phyloP scores from a whole-genome alignment of 2,329 filamentous ascomycete genomes.

The Fusarium camptoceras region DNA sequence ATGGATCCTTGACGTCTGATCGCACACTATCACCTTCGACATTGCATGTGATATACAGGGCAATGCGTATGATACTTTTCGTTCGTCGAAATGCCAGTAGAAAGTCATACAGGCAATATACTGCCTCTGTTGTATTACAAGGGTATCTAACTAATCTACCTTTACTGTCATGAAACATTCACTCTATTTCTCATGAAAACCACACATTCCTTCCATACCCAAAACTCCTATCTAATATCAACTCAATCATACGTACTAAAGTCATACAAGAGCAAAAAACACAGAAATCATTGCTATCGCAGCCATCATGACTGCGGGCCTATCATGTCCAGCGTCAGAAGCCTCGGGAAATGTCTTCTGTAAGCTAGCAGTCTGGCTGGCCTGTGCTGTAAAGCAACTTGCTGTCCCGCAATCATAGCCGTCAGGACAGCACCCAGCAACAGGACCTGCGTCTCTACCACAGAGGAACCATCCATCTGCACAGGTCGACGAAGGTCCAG shows the following conservation, averaged over 20 bases:
- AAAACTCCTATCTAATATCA: slow-evolving; percentile 12
- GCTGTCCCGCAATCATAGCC: slow-evolving; percentile 79
- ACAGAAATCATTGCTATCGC: slow-evolving; percentile 8
- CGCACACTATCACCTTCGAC: not conserved
- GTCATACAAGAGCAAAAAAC: slow-evolving; percentile 21
- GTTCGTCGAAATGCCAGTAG: not conserved
- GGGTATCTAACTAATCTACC: slow-evolving; percentile 27
- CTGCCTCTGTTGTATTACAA: not conserved
- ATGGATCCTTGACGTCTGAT: not conserved
- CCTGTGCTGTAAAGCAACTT: slow-evolving; percentile 73
- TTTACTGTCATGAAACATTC: slow-evolving; percentile 8
- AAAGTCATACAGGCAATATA: not conserved
- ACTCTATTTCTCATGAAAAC: slow-evolving; percentile 19
- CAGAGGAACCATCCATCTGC: slow-evolving; percentile 85
- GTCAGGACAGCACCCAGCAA: slow-evolving; percentile 85
- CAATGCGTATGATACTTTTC: not conserved
- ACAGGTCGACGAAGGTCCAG: slow-evolving; percentile 64
- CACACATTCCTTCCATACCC: slow-evolving; percentile 1
- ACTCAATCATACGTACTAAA: not conserved
- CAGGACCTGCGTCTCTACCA: slow-evolving; percentile 64
- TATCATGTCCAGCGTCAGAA: not conserved
- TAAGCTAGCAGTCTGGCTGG: slow-evolving; percentile 66
- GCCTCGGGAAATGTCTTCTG: slow-evolving; percentile 63
- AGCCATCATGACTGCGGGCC: slow-evolving; percentile 23
- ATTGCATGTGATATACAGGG: not conserved